Evolutionary conservation across 768 basidiomycete genomes (phyloP).

Genomic region (Pisolithus sp.): DNA sequence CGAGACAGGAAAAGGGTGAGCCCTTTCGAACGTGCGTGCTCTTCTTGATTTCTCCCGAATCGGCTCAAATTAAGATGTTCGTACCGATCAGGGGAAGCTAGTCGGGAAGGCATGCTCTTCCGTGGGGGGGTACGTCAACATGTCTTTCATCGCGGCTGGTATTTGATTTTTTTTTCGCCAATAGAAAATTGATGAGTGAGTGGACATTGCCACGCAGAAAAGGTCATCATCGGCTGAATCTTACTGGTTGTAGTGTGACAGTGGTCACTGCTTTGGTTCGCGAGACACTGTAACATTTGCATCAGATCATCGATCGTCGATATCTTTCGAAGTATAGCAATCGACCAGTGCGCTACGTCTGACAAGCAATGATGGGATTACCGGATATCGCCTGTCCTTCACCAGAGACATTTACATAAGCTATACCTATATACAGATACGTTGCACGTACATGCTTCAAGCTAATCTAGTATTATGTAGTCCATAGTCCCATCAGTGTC

Average conservation of each 20-base stretch:
- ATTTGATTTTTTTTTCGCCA: constrained; percentile 1
- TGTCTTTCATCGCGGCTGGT: constrained; percentile 5
- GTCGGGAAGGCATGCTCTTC: constrained; percentile 57
- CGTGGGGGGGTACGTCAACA: constrained; percentile 61
- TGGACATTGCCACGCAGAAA: constrained; percentile 6
- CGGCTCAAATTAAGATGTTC: constrained; percentile 2
- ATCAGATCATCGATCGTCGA: background rate
- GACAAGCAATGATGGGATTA: background rate
- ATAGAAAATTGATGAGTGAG: constrained; percentile 80
- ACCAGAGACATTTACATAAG: background rate
- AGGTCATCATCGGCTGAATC: constrained; percentile 11
- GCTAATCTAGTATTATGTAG: background rate
- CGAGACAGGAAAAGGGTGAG: constrained; percentile 53
- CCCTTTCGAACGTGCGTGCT: constrained; percentile 64
- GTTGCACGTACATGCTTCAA: too few species aligned
- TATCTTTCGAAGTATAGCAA: background rate
- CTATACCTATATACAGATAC: background rate
- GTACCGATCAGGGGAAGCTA: constrained; percentile 47
- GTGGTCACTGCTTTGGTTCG: constrained; percentile 63
- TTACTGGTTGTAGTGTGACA: constrained; percentile 49
- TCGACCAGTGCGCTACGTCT: background rate
- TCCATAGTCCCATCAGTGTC: too few species aligned
- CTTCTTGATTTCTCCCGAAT: background rate
- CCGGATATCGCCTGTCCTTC: background rate
- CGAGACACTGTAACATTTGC: constrained; percentile 41